These are phyloP conservation scores for Sporodiniella umbellata DNA, from an alignment of 371 early-diverging fungal species.

Conservation along the genomic window DNA sequence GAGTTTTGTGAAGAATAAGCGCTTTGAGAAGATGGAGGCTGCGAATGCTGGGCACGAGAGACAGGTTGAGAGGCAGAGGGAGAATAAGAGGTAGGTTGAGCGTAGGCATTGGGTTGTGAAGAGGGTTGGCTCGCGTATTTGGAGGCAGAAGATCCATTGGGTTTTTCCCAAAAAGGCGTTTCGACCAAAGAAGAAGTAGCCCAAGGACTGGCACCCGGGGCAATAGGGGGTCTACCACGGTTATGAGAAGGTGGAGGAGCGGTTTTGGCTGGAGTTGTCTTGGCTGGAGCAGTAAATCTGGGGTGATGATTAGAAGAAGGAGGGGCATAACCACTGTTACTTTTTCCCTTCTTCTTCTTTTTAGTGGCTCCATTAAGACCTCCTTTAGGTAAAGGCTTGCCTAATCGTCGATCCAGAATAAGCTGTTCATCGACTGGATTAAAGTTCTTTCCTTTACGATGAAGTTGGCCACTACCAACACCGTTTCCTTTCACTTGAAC, in stretches of 20 bases:
- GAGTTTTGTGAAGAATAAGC: too few species aligned
- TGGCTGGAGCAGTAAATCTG: neutral
- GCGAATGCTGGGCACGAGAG: conserved; percentile 4
- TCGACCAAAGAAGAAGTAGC: conserved; percentile 20
- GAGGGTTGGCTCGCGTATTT: conserved; percentile 13
- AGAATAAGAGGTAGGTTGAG: neutral
- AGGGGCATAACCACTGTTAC: too few species aligned
- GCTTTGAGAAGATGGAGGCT: too few species aligned
- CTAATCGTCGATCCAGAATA: conserved; percentile 39
- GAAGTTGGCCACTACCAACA: conserved; percentile 44
- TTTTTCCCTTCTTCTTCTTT: conserved; percentile 4
- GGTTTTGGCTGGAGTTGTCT: neutral
- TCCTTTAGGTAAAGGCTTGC: conserved; percentile 24
- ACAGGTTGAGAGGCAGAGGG: neutral
- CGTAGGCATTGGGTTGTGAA: neutral
- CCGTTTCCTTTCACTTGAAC: conserved; percentile 33
- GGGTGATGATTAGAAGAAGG: too few species aligned
- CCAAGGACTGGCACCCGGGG: conserved; percentile 21
- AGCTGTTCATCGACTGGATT: conserved; percentile 41
- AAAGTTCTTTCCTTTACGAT: conserved; percentile 42
- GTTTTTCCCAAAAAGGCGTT: conserved; percentile 39
- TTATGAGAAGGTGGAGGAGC: conserved; percentile 6
- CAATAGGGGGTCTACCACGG: neutral
- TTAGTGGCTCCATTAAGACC: conserved; percentile 21
- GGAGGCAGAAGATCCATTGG: conserved; percentile 14